A percentile compares a stretch with the other conserved stretches of the same genome.
phyloP scores from a whole-genome alignment of 345 rosid species.

The Litchi chinensis region DNA sequence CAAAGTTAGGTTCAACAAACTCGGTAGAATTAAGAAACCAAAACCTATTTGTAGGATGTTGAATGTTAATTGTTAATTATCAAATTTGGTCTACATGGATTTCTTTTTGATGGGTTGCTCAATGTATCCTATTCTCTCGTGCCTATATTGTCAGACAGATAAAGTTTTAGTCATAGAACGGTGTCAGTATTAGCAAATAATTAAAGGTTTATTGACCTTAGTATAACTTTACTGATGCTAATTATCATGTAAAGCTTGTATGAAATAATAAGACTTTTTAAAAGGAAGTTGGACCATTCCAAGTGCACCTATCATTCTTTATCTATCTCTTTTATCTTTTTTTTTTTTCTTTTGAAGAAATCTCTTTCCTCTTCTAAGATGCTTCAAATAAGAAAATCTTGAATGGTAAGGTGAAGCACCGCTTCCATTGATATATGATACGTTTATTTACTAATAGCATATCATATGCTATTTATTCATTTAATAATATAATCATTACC shows the following conservation, averaged over 20 bases:
- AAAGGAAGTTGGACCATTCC: not conserved
- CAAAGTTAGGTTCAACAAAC: constrained; percentile 8
- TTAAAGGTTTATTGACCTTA: not conserved
- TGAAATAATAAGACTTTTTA: not conserved
- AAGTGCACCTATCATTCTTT: not conserved
- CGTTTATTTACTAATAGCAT: too few relatives aligned
- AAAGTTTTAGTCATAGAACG: not conserved
- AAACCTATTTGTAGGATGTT: not conserved
- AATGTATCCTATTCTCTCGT: not conserved
- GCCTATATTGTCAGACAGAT: constrained; percentile 1
- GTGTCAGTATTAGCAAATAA: not conserved
- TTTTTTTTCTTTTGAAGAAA: too few relatives aligned
- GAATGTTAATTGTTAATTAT: not conserved
- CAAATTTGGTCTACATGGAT: not conserved
- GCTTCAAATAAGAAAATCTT: not conserved
- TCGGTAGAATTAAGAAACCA: not conserved
- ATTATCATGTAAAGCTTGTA: not conserved
- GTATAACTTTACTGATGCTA: not conserved
- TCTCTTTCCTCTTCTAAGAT: too few relatives aligned
- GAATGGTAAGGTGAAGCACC: not conserved
- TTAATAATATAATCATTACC: too few relatives aligned
- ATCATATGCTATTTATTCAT: too few relatives aligned
- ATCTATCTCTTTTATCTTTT: not conserved
- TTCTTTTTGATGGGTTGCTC: not conserved
- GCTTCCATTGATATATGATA: not conserved